A percentile compares a stretch with the other conserved stretches of the same genome.
Evolutionary conservation across 23 red algal genomes (phyloP).

Genomic region (Agarophyton chilense): DNA sequence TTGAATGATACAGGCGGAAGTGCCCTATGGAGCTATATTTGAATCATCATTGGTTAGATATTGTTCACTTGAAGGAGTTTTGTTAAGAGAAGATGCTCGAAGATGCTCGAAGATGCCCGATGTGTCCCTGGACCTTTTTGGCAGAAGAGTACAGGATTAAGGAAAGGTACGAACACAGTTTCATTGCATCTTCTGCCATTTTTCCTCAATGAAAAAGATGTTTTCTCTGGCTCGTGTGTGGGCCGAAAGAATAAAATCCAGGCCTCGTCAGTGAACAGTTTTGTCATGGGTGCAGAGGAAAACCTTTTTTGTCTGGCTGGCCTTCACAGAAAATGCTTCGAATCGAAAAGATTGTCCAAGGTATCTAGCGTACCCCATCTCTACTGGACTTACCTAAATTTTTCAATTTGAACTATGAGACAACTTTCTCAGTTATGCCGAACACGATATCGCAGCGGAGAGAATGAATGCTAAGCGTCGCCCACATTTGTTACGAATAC

Average conservation of each 20-base stretch:
- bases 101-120: background rate
- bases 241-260: background rate
- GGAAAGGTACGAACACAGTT: background rate
- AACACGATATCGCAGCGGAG: background rate
- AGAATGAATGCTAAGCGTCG: background rate
- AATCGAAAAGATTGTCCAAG: background rate
- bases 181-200: background rate
- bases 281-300: background rate
- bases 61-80: background rate
- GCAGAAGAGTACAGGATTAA: no score
- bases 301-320: background rate
- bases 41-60: background rate
- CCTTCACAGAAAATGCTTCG: background rate
- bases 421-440: background rate
- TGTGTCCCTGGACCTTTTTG: no score
- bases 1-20: no score
- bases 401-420: no score
- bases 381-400: no score
- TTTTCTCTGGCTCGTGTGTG: background rate
- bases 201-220: background rate
- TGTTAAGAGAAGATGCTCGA: background rate
- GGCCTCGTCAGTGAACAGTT: background rate
- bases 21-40: background rate
- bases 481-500: background rate
- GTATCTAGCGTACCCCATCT: no score